Evolutionary conservation across 1,284 basidiomycete genomes (phyloP), one percentile per base, ranked within the genome.

Genomic region (Boletus albobrunnescens): DNA sequence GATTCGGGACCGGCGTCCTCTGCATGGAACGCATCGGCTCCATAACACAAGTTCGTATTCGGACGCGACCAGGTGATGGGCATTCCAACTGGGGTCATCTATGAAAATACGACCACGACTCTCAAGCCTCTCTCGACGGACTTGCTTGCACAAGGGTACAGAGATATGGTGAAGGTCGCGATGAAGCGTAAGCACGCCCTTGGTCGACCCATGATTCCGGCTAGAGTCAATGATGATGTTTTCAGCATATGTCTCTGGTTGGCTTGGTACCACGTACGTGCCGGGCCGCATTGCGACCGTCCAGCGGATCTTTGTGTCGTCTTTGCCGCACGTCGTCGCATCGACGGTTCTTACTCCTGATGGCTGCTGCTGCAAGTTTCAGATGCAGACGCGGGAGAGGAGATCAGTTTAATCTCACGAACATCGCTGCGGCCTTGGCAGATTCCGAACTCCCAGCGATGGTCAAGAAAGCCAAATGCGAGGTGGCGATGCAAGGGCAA

Each of bases 361-460:
- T 56, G 16, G 41, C 41, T 2, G 11, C 28, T 8, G 26, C 4
- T 12, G 38, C 50, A 8, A 10, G 53, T 30, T 56, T 56, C 31
- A 43, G 51, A 31, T 31, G 3, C 31, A 43, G 51, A 31, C 35
- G 3, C 10, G 32, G 54, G 17, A 50, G 36, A 19, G 54, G 54
- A 5, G 30, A 47, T 3, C 47, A 43, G n/a, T 55, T 57, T 42
- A 50, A 50, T n/a, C 55, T 54, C 19, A 54, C 51, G 1, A 55
- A 50, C 31, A 6, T 55, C 2, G 47, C 54, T 24, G 51, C 47
- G 2, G 54, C 41, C 4, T 19, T 57, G 23, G 51, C 46, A 19
- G 54, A 47, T 14, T 47, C 54, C 0, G 32, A 56, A 8, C 31
- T 53, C n/a, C 41, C 54, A 17, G 20, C 20, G n/a, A 31, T 26